Percentiles rank a stretch among this genome's conserved stretches.
Conservation (phyloP, 1,139 yeast genomes). For the Saccharomyces uvarum region DNA sequence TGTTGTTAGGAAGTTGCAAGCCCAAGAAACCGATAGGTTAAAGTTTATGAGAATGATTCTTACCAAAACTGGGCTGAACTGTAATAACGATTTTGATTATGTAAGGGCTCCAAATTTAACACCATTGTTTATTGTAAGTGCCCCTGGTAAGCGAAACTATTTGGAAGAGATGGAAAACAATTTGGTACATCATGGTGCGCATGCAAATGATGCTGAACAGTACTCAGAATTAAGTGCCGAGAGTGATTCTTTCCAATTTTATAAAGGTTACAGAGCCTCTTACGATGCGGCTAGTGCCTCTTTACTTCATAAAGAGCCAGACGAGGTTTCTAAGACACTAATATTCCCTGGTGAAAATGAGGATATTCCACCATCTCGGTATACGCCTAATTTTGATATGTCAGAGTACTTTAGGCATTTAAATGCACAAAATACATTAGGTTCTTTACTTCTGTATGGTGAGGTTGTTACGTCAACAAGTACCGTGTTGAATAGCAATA, state of each 20-base stretch:
- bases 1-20: constrained; percentile 37
- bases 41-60: constrained; percentile 52
- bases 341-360: constrained; percentile 32
- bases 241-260: constrained; percentile 32
- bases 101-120: constrained; percentile 59
- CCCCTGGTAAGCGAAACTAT: constrained; percentile 36
- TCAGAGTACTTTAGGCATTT: constrained; percentile 46
- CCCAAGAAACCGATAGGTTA: constrained; percentile 43
- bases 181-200: constrained; percentile 9
- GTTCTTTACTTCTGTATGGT: constrained; percentile 62
- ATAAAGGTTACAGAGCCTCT: constrained; percentile 16
- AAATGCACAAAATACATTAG: constrained; percentile 41
- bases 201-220: constrained; percentile 8
- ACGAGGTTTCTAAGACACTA: constrained; percentile 47
- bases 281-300: constrained; percentile 32
- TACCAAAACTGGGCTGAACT: constrained; percentile 51
- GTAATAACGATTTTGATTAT: constrained; percentile 46
- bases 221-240: constrained; percentile 15
- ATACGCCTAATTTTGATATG: constrained; percentile 71
- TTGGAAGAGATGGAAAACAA: constrained; percentile 22
- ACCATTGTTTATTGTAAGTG: constrained; percentile 36
- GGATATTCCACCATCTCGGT: constrained; percentile 39
- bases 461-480: constrained; percentile 89
- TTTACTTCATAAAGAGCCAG: constrained; percentile 41
- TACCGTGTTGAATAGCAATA: constrained; percentile 68